These are phyloP conservation scores for Trypanosoma lewisi DNA, from an alignment of 208 protist species.

Conservation along the genomic window DNA sequence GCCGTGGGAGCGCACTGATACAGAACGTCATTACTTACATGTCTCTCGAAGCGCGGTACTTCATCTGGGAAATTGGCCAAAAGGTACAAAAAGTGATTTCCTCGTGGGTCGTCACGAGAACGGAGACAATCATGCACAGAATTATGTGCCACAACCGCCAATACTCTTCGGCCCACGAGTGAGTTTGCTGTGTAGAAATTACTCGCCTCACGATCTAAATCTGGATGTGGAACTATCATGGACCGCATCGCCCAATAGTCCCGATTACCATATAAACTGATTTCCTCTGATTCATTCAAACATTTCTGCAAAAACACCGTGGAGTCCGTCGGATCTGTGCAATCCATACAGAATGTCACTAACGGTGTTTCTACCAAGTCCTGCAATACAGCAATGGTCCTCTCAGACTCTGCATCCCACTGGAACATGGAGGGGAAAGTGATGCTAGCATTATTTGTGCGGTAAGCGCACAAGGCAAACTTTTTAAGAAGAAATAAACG, in stretches of 20 bases:
- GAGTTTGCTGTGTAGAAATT: constrained; percentile 25
- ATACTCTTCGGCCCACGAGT: not conserved
- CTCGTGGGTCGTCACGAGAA: constrained; percentile 17
- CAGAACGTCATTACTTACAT: constrained; percentile 22
- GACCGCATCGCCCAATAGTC: constrained; percentile 55
- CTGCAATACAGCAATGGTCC: constrained; percentile 17
- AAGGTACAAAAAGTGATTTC: constrained; percentile 54
- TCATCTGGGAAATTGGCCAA: constrained; percentile 33
- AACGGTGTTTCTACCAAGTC: constrained; percentile 46
- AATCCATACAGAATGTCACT: constrained; percentile 41
- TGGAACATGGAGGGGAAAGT: constrained; percentile 16
- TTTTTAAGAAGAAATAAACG: constrained; percentile 10
- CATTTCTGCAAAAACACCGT: constrained; percentile 28
- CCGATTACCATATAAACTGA: constrained; percentile 34
- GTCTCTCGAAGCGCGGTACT: constrained; percentile 12
- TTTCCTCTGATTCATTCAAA: not conserved
- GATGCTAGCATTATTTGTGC: constrained; percentile 24
- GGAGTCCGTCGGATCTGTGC: constrained; percentile 16
- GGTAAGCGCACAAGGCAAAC: constrained; percentile 47
- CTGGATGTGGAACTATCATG: constrained; percentile 31
- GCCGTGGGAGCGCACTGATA: constrained; percentile 40
- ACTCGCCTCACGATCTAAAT: constrained; percentile 28
- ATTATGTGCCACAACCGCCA: constrained; percentile 43
- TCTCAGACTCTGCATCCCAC: not conserved
- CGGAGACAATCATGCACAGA: constrained; percentile 24